Conservation (phyloP, 495 filamentous ascomycete species). For the Lophium mytilinum region DNA sequence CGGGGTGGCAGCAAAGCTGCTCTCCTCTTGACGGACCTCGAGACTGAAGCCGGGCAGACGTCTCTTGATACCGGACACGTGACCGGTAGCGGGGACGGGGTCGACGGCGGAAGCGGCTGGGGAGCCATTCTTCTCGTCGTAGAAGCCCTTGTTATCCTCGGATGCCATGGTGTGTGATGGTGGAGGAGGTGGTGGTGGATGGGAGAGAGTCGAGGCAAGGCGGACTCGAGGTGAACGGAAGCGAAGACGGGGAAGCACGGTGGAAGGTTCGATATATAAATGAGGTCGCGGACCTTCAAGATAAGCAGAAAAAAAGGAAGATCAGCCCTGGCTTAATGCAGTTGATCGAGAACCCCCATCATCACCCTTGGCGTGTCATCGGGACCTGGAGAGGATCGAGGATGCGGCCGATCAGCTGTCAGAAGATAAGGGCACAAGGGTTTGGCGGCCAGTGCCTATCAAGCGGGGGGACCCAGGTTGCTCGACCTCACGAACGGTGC, state of each 20-base stretch:
- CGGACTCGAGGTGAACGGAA: not conserved
- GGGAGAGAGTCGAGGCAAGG: not conserved
- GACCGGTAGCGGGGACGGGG: not conserved
- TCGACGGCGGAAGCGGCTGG: not conserved
- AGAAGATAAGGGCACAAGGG: not conserved
- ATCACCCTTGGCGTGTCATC: not conserved
- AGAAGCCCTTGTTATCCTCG: slow-evolving; percentile 2
- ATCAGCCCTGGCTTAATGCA: not conserved
- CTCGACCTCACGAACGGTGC: too few relatives aligned
- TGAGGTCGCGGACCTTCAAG: not conserved
- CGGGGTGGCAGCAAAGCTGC: slow-evolving; percentile 8
- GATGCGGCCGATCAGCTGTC: not conserved
- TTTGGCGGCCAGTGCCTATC: not conserved
- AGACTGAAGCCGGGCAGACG: slow-evolving; percentile 13
- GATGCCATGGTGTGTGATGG: slow-evolving; percentile 11
- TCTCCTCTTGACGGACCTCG: slow-evolving; percentile 18
- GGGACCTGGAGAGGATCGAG: not conserved
- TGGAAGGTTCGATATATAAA: not conserved
- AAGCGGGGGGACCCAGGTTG: not conserved
- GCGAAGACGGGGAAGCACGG: not conserved
- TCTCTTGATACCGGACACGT: slow-evolving; percentile 7
- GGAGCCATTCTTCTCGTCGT: slow-evolving; percentile 7
- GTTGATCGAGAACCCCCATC: too few relatives aligned
- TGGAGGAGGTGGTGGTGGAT: not conserved
- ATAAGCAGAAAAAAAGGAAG: not conserved